Base-by-base conservation (phyloP, 129 eudicot genomes). In the Oenanthe sinensis region DNA sequence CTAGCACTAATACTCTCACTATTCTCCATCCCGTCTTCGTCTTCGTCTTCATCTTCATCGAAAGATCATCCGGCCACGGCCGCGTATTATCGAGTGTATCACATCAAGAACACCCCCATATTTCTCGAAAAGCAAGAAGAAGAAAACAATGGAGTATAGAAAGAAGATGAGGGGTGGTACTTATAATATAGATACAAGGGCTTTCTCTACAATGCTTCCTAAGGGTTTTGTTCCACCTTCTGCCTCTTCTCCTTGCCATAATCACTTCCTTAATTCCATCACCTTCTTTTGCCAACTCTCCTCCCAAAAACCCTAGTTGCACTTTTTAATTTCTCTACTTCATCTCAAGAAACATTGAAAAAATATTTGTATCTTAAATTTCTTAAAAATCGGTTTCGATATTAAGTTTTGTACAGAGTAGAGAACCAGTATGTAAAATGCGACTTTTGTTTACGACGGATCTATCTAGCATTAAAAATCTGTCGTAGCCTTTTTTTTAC, bases 201-300 rank as follows among this genome's bases (percentile, higher is more conserved):
- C 79, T 74, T 91, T 87, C 63, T 82, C 90, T 5, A 88, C 84
- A 8, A 89, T 91, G 97, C 94, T 91, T 82, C 97, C 97, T 3
- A 91, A 91, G 88, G 97, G 97, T 45, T 86, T 78, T 84, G 89
- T 91, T n/a, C 97, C 97, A 37, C 94, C 97, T 67, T 91, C 94
- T 47, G 94, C 90, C 28, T 91, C 97, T 36, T 91, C 97, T 46
- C 91, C 94, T 22, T 91, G 97, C 83, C 97, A 91, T 46, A 91
- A 91, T 76, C 77, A 81, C 17, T 75, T 84, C 81, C 92, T 90
- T 8, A 83, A 87, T 78, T 89, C 90, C 3, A 80, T 87, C 68
- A 70, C 87, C 28, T 85, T 77, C 80, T 85, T 89, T 37, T 91
- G 90, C 47, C 62, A 50, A 26, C 79, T 76, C 74, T 78, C 85